Percentiles rank a stretch among this genome's conserved stretches.
Conservation (phyloP, 2,329 filamentous ascomycete genomes). For the Colletotrichum navitas region DNA sequence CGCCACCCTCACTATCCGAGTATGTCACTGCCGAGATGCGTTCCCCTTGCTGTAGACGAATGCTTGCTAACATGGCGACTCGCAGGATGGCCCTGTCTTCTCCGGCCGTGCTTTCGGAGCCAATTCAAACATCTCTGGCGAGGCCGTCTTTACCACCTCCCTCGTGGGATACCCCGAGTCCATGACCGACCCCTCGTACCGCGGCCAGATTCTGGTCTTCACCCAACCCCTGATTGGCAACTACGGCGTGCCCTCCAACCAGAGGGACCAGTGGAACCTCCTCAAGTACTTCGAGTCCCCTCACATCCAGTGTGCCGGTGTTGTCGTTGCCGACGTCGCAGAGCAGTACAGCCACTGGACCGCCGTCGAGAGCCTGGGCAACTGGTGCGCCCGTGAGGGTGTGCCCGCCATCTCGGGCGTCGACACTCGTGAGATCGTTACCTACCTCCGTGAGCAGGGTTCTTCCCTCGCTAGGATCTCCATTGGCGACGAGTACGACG, state of each 20-base stretch:
- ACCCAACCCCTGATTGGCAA: constrained; percentile 98
- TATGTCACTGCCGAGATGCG: constrained; percentile 56
- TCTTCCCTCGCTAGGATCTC: constrained; percentile 95
- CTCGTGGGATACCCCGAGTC: constrained; percentile 98
- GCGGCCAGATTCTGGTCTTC: constrained; percentile 97
- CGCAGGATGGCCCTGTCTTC: constrained; percentile 91
- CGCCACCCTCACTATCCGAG: constrained; percentile 95
- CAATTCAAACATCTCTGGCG: constrained; percentile 95
- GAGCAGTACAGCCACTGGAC: constrained; percentile 98
- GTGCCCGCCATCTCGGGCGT: constrained; percentile 97
- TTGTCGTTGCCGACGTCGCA: constrained; percentile 95
- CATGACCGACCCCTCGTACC: constrained; percentile 88
- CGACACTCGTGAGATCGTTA: constrained; percentile 96
- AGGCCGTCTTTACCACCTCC: constrained; percentile 98
- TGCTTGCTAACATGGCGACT: constrained; percentile 43
- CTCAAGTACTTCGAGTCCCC: constrained; percentile 99
- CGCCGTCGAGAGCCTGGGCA: constrained; percentile 89
- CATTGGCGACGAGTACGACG: constrained; percentile 97
- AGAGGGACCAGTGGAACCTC: constrained; percentile 88
- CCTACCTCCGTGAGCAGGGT: constrained; percentile 93
- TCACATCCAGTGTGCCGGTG: constrained; percentile 94
- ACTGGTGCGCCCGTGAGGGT: constrained; percentile 97
- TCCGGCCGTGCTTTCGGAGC: constrained; percentile 97
- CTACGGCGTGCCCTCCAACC: constrained; percentile 92
- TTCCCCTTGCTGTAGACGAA: background rate